Evolutionary conservation across 179 eudicot genomes (phyloP).

Genomic region (Sideroxylon spinosum): DNA sequence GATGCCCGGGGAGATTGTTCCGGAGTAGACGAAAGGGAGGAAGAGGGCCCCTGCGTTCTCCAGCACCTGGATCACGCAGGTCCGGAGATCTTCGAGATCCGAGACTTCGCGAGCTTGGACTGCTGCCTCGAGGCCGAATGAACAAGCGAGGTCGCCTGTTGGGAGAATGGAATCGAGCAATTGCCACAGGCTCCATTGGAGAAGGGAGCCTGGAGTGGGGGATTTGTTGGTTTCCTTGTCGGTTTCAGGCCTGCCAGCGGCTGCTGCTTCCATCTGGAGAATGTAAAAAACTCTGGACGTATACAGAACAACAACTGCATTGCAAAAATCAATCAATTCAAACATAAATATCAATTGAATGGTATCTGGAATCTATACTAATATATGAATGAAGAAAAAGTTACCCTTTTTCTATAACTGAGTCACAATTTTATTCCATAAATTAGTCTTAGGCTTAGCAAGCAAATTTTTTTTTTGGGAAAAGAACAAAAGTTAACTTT

Average conservation of each 20-base stretch:
- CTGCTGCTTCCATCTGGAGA: constrained; percentile 12
- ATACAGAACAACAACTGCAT: neutral
- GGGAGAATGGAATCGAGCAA: constrained; percentile 82
- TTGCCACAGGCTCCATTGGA: constrained; percentile 88
- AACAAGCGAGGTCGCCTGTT: constrained; percentile 93
- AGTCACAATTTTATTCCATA: no score
- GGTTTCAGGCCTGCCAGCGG: neutral
- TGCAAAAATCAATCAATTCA: constrained; percentile 5
- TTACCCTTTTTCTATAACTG: no score
- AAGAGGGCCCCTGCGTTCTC: constrained; percentile 73
- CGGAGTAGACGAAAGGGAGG: constrained; percentile 68
- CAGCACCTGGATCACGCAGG: constrained; percentile 46
- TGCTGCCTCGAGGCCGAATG: constrained; percentile 83
- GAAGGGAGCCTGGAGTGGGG: constrained; percentile 11
- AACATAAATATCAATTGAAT: neutral
- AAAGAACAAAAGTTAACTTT: no score
- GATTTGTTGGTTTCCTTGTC: neutral
- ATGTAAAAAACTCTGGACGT: constrained; percentile 4
- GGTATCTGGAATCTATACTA: no score
- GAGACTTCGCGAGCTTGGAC: constrained; percentile 57
- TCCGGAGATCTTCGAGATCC: constrained; percentile 50
- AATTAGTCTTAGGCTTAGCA: no score
- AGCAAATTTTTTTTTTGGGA: no score
- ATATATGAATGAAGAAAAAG: no score
- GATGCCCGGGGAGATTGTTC: constrained; percentile 34